These are phyloP conservation scores for Truncatella angustata DNA, from an alignment of 2,329 filamentous ascomycete genomes.

Conservation along the genomic window DNA sequence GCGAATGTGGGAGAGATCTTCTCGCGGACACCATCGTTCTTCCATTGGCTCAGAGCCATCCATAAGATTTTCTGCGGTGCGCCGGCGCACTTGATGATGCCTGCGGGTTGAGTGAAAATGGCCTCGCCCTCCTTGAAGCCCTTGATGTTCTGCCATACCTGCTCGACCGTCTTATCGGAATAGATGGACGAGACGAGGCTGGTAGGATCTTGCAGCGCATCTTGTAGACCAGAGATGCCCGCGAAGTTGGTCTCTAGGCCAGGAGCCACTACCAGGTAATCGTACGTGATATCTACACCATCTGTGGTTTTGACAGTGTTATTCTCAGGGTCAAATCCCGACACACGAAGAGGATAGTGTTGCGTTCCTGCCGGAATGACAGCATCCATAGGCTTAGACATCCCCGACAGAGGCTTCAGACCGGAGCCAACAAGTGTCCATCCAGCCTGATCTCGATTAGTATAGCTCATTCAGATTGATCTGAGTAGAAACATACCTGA, in stretches of 20 bases:
- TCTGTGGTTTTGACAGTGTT: conserved; percentile 33
- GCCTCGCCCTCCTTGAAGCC: conserved; percentile 32
- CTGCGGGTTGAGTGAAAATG: conserved; percentile 36
- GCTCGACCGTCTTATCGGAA: conserved; percentile 31
- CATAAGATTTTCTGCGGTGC: conserved; percentile 39
- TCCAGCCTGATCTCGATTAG: conserved; percentile 23
- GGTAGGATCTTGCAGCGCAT: conserved; percentile 30
- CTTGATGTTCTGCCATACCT: conserved; percentile 34
- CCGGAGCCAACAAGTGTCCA: conserved; percentile 38
- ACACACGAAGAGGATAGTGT: conserved; percentile 32
- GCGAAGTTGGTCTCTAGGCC: conserved; percentile 35
- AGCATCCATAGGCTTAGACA: conserved; percentile 25
- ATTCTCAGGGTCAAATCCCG: conserved; percentile 33
- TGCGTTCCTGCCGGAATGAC: conserved; percentile 32
- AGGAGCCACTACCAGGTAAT: conserved; percentile 35
- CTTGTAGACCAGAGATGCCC: conserved; percentile 31
- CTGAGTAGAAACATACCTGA: conserved; percentile 17
- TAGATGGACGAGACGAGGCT: conserved; percentile 37
- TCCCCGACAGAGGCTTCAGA: conserved; percentile 26
- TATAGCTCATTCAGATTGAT: background rate
- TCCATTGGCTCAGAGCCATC: conserved; percentile 38
- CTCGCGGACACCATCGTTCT: conserved; percentile 29
- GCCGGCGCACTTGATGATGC: conserved; percentile 37
- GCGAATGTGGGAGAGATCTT: conserved; percentile 32
- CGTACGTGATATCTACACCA: conserved; percentile 33